Conservation (phyloP, 2,329 filamentous ascomycete genomes). For the Ophiostoma australiae region DNA sequence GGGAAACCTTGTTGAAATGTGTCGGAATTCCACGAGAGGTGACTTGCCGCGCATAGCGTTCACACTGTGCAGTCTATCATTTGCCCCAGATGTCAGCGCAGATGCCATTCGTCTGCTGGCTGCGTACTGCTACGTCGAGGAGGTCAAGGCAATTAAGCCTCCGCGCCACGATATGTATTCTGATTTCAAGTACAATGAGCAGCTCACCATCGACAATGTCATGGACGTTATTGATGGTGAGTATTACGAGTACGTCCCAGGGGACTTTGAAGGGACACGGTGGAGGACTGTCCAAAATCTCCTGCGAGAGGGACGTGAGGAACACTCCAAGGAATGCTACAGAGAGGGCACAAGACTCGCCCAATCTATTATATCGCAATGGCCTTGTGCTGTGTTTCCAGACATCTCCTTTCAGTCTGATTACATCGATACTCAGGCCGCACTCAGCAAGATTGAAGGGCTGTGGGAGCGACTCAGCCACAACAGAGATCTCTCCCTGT, state of each 20-base stretch:
- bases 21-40: constrained; percentile 19
- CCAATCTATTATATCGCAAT: neutral
- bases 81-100: constrained; percentile 30
- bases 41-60: constrained; percentile 28
- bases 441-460: constrained; percentile 38
- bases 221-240: neutral
- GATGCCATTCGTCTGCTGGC: constrained; percentile 36
- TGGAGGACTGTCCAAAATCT: neutral
- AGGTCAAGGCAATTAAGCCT: constrained; percentile 37
- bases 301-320: neutral
- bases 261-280: neutral
- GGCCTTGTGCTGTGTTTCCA: neutral
- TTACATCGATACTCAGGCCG: constrained; percentile 37
- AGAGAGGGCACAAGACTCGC: neutral
- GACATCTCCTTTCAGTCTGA: neutral
- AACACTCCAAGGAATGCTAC: neutral
- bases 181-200: constrained; percentile 20
- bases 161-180: constrained; percentile 25
- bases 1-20: constrained; percentile 30
- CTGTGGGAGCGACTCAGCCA: constrained; percentile 48
- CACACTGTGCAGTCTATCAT: constrained; percentile 30
- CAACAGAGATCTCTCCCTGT: constrained; percentile 44
- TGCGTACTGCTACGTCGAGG: constrained; percentile 40
- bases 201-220: neutral
- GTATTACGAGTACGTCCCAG: constrained; percentile 1